phyloP scores from a whole-genome alignment of 805 yeast species.

The Pichia sporocuriosa region DNA sequence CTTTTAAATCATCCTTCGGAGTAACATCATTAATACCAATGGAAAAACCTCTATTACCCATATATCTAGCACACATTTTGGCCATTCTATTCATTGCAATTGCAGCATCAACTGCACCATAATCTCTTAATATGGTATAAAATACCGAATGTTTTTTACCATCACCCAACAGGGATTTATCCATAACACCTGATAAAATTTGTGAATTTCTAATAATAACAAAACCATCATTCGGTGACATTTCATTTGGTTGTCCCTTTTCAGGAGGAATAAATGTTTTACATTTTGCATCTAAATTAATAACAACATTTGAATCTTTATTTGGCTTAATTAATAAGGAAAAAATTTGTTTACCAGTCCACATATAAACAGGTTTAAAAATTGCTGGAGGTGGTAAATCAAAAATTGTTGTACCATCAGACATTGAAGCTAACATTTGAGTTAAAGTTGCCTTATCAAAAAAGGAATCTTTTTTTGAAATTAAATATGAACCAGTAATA shows the following conservation, averaged over 20 bases:
- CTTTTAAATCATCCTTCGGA: slow-evolving; percentile 73
- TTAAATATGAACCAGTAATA: slow-evolving; percentile 90
- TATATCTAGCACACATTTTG: slow-evolving; percentile 90
- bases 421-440: slow-evolving; percentile 89
- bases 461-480: slow-evolving; percentile 89
- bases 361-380: slow-evolving; percentile 76
- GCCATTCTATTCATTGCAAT: slow-evolving; percentile 98
- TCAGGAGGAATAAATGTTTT: slow-evolving; percentile 81
- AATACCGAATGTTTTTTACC: slow-evolving; percentile 97
- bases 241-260: slow-evolving; percentile 70
- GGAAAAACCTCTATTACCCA: slow-evolving; percentile 94
- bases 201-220: slow-evolving; percentile 86
- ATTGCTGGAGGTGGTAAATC: slow-evolving; percentile 96
- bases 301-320: slow-evolving; percentile 63
- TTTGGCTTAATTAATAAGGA: slow-evolving; percentile 83
- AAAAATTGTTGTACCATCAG: slow-evolving; percentile 80
- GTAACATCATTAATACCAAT: slow-evolving; percentile 97
- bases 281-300: slow-evolving; percentile 90
- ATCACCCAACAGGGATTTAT: slow-evolving; percentile 91
- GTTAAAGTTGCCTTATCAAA: slow-evolving; percentile 80
- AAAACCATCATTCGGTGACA: slow-evolving; percentile 97
- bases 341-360: slow-evolving; percentile 98
- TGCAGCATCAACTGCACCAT: slow-evolving; percentile 96
- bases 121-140: slow-evolving; percentile 90
- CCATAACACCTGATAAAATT: slow-evolving; percentile 91